Evolutionary conservation across 225 moss, liverwort and hornwort species (phyloP).

Genomic region (Sphagnum tenellum): DNA sequence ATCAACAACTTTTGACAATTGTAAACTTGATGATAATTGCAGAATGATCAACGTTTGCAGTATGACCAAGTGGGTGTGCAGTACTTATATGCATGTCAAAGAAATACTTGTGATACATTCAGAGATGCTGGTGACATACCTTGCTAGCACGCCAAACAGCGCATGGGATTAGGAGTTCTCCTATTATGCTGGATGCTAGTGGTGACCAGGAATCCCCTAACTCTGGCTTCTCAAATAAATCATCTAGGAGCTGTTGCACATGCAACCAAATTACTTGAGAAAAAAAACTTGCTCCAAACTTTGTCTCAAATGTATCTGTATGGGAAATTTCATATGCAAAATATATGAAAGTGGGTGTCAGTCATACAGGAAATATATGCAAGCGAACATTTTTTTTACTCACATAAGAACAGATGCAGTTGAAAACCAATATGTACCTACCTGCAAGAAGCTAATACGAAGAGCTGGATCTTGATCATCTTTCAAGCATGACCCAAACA

Average conservation of each 20-base stretch:
- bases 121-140: slow-evolving; percentile 14
- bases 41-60: too few relatives aligned
- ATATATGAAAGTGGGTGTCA: too few relatives aligned
- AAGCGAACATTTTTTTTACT: too few relatives aligned
- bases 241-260: slow-evolving; percentile 57
- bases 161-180: slow-evolving; percentile 49
- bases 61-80: too few relatives aligned
- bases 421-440: slow-evolving; percentile 7
- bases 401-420: too few relatives aligned
- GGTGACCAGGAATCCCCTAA: slow-evolving; percentile 58
- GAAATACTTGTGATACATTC: not conserved
- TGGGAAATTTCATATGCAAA: not conserved
- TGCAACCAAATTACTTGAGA: too few relatives aligned
- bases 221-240: slow-evolving; percentile 67
- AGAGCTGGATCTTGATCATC: slow-evolving; percentile 68
- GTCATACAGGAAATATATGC: too few relatives aligned
- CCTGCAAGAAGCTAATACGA: slow-evolving; percentile 76
- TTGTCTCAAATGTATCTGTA: not conserved
- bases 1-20: too few relatives aligned
- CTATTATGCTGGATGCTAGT: slow-evolving; percentile 51
- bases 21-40: too few relatives aligned
- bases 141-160: slow-evolving; percentile 78
- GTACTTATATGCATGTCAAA: too few relatives aligned
- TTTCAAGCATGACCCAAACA: slow-evolving; percentile 58
- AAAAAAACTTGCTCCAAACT: too few relatives aligned